Percentiles rank a stretch among this genome's conserved stretches.
These are phyloP conservation scores for Codiaeum variegatum DNA, from an alignment of 441 rosid genomes.

Conservation along the genomic window DNA sequence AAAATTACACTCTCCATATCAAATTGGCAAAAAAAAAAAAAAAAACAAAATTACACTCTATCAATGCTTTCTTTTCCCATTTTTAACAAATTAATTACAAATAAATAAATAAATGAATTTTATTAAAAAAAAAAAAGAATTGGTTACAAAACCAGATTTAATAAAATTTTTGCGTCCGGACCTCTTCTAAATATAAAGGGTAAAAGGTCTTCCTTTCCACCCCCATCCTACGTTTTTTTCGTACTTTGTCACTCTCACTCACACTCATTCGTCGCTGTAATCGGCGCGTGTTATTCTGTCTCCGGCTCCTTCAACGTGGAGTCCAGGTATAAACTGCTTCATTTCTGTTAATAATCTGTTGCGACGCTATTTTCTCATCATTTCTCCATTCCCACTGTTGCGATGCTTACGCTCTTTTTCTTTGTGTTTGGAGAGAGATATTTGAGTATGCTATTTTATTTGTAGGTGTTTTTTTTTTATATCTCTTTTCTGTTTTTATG, in stretches of 20 bases:
- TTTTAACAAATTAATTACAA: too few species aligned
- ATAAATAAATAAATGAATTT: too few species aligned
- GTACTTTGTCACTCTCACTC: neutral
- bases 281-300: neutral
- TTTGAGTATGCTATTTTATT: neutral
- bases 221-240: neutral
- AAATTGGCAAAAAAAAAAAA: too few species aligned
- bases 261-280: neutral
- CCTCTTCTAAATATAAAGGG: too few species aligned
- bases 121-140: too few species aligned
- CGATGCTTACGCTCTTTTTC: neutral
- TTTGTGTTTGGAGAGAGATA: neutral
- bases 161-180: constrained; percentile 16
- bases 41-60: too few species aligned
- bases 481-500: neutral
- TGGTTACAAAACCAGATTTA: neutral
- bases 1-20: too few species aligned
- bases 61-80: too few species aligned
- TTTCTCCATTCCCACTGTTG: neutral
- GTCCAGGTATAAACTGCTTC: neutral
- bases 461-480: neutral
- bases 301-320: neutral
- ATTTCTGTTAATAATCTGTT: neutral
- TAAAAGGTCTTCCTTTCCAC: neutral
- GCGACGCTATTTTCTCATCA: neutral